Percentiles rank a stretch among this genome's conserved stretches.
Conservation (phyloP, 805 yeast genomes). For the Pichia deserticola region DNA sequence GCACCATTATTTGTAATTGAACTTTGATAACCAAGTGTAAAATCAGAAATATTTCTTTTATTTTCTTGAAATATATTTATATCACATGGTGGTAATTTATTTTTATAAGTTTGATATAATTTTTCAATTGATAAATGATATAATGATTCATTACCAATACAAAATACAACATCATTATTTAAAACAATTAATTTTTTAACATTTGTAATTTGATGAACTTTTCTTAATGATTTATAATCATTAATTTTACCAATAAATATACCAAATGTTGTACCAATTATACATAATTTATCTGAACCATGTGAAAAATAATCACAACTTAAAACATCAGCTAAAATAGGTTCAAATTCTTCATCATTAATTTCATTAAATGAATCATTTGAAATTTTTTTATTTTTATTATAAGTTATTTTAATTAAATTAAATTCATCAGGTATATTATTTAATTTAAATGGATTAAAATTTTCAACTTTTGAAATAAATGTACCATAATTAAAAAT, state of each 20-base stretch:
- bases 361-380: not conserved
- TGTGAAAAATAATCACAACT: constrained; percentile 10
- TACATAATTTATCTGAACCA: constrained; percentile 26
- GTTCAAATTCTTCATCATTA: not conserved
- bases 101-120: constrained; percentile 51
- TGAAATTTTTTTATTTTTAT: not conserved
- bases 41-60: constrained; percentile 45
- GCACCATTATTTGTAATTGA: constrained; percentile 36
- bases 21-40: constrained; percentile 65
- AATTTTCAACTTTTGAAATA: constrained; percentile 18
- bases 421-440: constrained; percentile 3
- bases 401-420: not conserved
- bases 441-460: constrained; percentile 13
- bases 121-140: constrained; percentile 58
- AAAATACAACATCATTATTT: constrained; percentile 45
- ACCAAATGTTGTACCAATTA: constrained; percentile 61
- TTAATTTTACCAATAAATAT: constrained; percentile 44
- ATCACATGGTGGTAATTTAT: constrained; percentile 35
- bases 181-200: constrained; percentile 58
- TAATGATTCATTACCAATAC: constrained; percentile 52
- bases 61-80: constrained; percentile 11
- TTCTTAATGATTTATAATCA: constrained; percentile 45
- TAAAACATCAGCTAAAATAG: constrained; percentile 2
- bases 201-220: constrained; percentile 43
- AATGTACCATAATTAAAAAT: constrained; percentile 12